These are phyloP conservation scores for Fusarium pseudonygamai DNA, from an alignment of 2,329 filamentous ascomycete genomes.

Conservation along the genomic window DNA sequence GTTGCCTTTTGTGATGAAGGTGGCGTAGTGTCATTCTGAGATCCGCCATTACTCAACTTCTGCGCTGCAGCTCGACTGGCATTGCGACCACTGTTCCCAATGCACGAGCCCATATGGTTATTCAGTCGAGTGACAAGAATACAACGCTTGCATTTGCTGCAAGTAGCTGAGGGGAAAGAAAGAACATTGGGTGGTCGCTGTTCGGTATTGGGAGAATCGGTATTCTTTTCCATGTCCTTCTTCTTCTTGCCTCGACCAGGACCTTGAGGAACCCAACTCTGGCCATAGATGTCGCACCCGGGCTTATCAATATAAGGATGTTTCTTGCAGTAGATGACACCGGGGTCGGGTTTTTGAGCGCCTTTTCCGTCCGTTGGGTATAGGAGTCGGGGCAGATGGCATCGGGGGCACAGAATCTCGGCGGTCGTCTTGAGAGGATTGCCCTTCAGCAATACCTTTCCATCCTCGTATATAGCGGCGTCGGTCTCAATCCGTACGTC, in stretches of 20 bases:
- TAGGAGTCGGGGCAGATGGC: constrained; percentile 77
- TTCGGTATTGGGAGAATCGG: constrained; percentile 61
- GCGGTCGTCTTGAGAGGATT: constrained; percentile 77
- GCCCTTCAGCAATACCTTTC: constrained; percentile 73
- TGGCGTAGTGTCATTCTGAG: constrained; percentile 65
- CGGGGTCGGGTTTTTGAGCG: constrained; percentile 70
- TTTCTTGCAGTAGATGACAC: constrained; percentile 79
- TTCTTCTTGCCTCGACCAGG: constrained; percentile 80
- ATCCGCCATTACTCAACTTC: constrained; percentile 69
- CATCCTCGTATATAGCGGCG: constrained; percentile 76
- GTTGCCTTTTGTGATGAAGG: constrained; percentile 72
- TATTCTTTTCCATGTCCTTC: constrained; percentile 75
- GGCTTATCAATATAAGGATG: constrained; percentile 80
- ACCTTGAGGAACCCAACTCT: constrained; percentile 78
- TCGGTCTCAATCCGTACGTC: constrained; percentile 70
- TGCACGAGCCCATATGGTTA: constrained; percentile 75
- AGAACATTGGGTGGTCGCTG: constrained; percentile 69
- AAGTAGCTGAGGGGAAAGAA: constrained; percentile 72
- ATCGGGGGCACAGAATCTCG: constrained; percentile 78
- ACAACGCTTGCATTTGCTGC: constrained; percentile 73
- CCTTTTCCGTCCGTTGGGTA: constrained; percentile 78
- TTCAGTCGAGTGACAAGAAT: constrained; percentile 72
- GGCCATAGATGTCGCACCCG: constrained; percentile 83
- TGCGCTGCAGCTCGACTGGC: constrained; percentile 70
- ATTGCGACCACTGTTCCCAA: constrained; percentile 71